Base-by-base conservation (phyloP, 2,329 filamentous ascomycete species). In the Fusarium begoniae region DNA sequence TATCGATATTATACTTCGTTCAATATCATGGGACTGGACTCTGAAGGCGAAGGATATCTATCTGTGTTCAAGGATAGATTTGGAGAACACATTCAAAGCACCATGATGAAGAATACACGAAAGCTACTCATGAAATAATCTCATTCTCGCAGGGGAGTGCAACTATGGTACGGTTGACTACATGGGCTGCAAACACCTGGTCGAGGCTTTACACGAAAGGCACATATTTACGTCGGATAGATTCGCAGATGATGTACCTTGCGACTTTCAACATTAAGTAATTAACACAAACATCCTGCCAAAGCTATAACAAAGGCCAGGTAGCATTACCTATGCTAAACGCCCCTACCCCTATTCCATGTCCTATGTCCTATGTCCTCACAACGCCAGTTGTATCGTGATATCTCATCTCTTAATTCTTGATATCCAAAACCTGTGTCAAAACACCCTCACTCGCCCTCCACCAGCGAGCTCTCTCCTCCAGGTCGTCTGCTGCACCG, bases 391-490 rank as follows among this genome's bases (percentile, higher is more conserved):
- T 37, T 43, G 53, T 58, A 54, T 40, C n/a, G 26, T 14, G 32
- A 32, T 9, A 45, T 37, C 51, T 35, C 35, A 55, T n/a, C 53
- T 44, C n/a, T 80, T 76, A 84, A 47, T 79, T 81, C 75, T 87
- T 82, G 22, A 90, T 84, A 73, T 91, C 90, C 75, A 94, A 79
- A 82, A 93, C 90, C 66, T 88, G 86, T 78, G 84, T 90, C 80
- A 95, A 80, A 18, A 86, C 87, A 14, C 84, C 83, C 79, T 94
- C 92, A n/a, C 90, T 90, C 24, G 91, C 91, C 74, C 90, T 88
- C 83, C 91, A 90, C 93, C 93, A 96, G 74, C 93, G 86, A 11
- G 92, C 93, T 75, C 90, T 88, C 81, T 93, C 91, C 80, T 95
- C 93, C 38, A 95, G 81, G 77, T 95, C 92, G 76, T 94, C 93